Evolutionary conservation across 2,329 filamentous ascomycete genomes (phyloP), one percentile per base, ranked within the genome.

Genomic region (Sporothrix euskadiensis): DNA sequence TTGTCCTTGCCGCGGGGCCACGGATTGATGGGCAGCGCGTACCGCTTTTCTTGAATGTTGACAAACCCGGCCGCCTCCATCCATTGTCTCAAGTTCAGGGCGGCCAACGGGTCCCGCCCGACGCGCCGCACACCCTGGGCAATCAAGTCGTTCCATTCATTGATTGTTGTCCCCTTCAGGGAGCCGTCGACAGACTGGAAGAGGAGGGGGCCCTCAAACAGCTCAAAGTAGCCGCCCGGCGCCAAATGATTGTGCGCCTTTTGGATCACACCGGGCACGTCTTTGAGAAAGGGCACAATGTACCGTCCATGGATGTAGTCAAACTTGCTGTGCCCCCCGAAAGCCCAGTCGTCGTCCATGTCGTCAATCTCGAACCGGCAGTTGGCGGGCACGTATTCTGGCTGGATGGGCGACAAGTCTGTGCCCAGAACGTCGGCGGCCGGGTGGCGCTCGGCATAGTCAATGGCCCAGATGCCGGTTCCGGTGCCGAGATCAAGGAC

Each of bases 341-440:
- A 80, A 3, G 84, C 79, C 88, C 88, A 90, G 0, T 84, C 81
- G 73, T 86, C 83, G 75, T 87, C 86, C 39, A 84, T 80, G 75
- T 89, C 87, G 75, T 89, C 86, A 49, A 89, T 81, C 69, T 88
- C 80, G 78, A 89, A 89, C 30, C 81, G 82, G 69, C 87, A 82
- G 76, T 89, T 89, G 30, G 85, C 83, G 4, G 86, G 87, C 2
- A 88, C 82, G 71, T 84, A 73, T 52, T 80, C 80, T 1, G 85
- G 85, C 76, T 88, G 85, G 56, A 85, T 83, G 10, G 84, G 84
- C 26, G 26, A 72, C 81, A 88, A 81, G 75, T 88, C 86, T 0
- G 81, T 83, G 22, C 85, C 85, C 3, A 81, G 79, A 4, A 86
- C 83, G 47, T 80, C 76, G 26, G 77, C 78, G 57, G 80, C 79